Conservation (phyloP, 2,329 filamentous ascomycete species). For the Aspergillus fijiensis region DNA sequence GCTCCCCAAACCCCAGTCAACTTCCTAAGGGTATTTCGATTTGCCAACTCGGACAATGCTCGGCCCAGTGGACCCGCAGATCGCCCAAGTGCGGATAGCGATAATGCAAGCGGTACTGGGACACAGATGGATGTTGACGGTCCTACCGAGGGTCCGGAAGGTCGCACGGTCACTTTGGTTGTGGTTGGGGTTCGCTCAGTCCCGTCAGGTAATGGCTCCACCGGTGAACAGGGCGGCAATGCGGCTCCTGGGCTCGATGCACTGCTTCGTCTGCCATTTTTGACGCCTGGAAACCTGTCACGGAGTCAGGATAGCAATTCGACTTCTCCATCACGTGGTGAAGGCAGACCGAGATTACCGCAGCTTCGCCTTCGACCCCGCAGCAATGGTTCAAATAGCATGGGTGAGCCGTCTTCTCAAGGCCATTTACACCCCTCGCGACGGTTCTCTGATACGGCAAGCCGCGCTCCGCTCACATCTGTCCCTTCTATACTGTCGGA, state of each 20-base stretch:
- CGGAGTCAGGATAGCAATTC: constrained; percentile 47
- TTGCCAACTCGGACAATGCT: constrained; percentile 53
- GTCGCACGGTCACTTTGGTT: constrained; percentile 66
- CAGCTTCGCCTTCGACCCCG: constrained; percentile 54
- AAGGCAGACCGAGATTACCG: constrained; percentile 56
- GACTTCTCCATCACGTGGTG: constrained; percentile 53
- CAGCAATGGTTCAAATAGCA: constrained; percentile 47
- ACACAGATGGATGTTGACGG: constrained; percentile 44
- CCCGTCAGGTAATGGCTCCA: constrained; percentile 51
- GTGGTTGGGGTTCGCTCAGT: constrained; percentile 69
- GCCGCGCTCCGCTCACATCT: constrained; percentile 32
- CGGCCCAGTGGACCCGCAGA: constrained; percentile 22
- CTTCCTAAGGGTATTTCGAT: constrained; percentile 68
- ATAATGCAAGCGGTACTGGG: constrained; percentile 23
- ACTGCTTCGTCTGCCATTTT: constrained; percentile 46
- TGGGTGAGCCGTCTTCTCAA: not conserved
- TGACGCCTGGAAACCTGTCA: constrained; percentile 44
- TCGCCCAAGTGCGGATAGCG: constrained; percentile 26
- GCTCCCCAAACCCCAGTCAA: constrained; percentile 59
- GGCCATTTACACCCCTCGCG: constrained; percentile 19
- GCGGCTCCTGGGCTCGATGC: constrained; percentile 45
- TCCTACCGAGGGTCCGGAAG: constrained; percentile 45
- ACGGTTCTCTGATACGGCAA: constrained; percentile 33
- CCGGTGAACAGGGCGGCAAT: constrained; percentile 46
- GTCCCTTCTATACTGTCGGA: constrained; percentile 52